Conservation (phyloP, 2,329 filamentous ascomycete species). For the Beauveria medogensis region DNA sequence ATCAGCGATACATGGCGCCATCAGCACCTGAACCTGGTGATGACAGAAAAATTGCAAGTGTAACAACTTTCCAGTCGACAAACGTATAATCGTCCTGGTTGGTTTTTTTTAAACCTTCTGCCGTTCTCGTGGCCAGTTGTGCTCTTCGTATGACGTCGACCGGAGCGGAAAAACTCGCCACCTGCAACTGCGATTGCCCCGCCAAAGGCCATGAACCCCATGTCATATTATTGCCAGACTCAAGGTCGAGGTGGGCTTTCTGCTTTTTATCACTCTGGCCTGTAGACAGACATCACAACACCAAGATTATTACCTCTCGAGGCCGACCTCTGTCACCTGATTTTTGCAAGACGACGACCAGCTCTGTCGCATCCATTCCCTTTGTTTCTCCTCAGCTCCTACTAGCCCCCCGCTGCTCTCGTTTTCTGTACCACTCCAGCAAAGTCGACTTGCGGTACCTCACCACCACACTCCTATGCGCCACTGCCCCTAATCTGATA, state of each 20-base stretch:
- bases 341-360: conserved; percentile 4
- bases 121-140: background rate
- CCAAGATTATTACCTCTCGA: background rate
- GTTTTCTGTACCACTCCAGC: background rate
- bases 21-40: background rate
- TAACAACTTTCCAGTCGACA: background rate
- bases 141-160: background rate
- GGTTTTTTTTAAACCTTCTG: background rate
- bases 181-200: conserved; percentile 21
- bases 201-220: conserved; percentile 18
- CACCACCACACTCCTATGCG: background rate
- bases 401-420: background rate
- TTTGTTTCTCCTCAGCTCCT: background rate
- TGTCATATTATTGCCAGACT: conserved; percentile 8
- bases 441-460: background rate
- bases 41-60: background rate
- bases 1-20: background rate
- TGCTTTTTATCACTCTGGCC: conserved; percentile 20
- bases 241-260: conserved; percentile 18
- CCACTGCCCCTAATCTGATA: background rate
- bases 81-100: background rate
- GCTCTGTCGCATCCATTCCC: conserved; percentile 2
- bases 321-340: background rate
- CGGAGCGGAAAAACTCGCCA: conserved; percentile 25
- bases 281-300: conserved; percentile 1